phyloP scores from a whole-genome alignment of 345 rosid genomes.

The Hibiscus syriacus region DNA sequence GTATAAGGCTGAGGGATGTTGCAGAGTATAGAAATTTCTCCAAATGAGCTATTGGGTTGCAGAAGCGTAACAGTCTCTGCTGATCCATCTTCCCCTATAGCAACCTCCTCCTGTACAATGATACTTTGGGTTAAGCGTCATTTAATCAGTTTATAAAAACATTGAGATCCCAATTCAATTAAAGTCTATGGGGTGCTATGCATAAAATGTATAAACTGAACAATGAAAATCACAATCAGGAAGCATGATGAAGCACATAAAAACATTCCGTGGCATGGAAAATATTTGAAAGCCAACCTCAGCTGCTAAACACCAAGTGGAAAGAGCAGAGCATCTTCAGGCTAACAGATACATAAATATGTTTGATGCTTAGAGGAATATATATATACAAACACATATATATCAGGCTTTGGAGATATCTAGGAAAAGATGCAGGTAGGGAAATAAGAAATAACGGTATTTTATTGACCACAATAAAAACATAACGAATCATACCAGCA shows the following conservation, averaged over 20 bases:
- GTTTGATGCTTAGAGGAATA: neutral
- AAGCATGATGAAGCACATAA: neutral
- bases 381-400: too few species aligned
- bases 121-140: neutral
- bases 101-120: slow-evolving; percentile 55
- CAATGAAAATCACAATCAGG: neutral
- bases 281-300: neutral
- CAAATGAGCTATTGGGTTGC: slow-evolving; percentile 64
- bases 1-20: slow-evolving; percentile 92
- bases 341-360: neutral
- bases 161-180: neutral
- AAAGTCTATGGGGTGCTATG: neutral
- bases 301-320: neutral
- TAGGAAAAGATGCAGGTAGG: neutral
- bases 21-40: slow-evolving; percentile 85
- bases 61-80: slow-evolving; percentile 59
- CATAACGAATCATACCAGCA: slow-evolving; percentile 45
- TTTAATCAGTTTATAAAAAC: slow-evolving; percentile 3
- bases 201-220: neutral
- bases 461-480: neutral
- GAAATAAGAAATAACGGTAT: neutral
- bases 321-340: neutral
- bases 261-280: neutral
- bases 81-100: slow-evolving; percentile 62
- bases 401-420: neutral